A percentile compares a stretch with the other conserved stretches of the same genome.
These are phyloP conservation scores for Ambrosia trifida DNA, from an alignment of 129 eudicot species.

Conservation along the genomic window DNA sequence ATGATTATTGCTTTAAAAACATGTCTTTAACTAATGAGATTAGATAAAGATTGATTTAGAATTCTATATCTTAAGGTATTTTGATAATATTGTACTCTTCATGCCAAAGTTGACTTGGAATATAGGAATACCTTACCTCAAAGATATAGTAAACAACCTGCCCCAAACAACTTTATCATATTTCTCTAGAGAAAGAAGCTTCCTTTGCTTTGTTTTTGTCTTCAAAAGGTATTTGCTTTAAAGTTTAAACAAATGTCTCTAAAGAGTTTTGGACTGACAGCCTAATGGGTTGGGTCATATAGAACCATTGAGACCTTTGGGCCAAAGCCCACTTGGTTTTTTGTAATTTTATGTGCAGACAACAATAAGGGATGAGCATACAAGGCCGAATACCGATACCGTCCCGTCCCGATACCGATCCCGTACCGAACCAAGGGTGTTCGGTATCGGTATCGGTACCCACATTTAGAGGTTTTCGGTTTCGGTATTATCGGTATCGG, in stretches of 20 bases:
- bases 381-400: too few relatives aligned
- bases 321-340: conserved; percentile 12
- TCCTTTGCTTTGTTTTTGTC: conserved; percentile 20
- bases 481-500: too few relatives aligned
- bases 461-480: too few relatives aligned
- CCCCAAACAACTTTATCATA: conserved; percentile 27
- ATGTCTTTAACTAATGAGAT: conserved; percentile 4
- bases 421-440: too few relatives aligned
- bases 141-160: conserved; percentile 27
- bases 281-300: conserved; percentile 2
- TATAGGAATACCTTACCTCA: conserved; percentile 33
- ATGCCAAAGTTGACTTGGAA: conserved; percentile 43
- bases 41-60: conserved; percentile 26
- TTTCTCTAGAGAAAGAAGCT: conserved; percentile 26
- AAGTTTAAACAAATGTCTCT: neutral
- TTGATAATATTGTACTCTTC: conserved; percentile 24
- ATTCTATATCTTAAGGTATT: conserved; percentile 17
- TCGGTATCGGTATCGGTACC: too few relatives aligned
- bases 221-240: neutral
- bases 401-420: too few relatives aligned
- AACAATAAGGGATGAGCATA: too few relatives aligned
- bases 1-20: conserved; percentile 20
- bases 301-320: neutral
- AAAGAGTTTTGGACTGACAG: neutral
- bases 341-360: too few relatives aligned